Percentiles rank a stretch among this genome's conserved stretches.
Conservation (phyloP, 495 filamentous ascomycete species). For the Glonium stellatum region DNA sequence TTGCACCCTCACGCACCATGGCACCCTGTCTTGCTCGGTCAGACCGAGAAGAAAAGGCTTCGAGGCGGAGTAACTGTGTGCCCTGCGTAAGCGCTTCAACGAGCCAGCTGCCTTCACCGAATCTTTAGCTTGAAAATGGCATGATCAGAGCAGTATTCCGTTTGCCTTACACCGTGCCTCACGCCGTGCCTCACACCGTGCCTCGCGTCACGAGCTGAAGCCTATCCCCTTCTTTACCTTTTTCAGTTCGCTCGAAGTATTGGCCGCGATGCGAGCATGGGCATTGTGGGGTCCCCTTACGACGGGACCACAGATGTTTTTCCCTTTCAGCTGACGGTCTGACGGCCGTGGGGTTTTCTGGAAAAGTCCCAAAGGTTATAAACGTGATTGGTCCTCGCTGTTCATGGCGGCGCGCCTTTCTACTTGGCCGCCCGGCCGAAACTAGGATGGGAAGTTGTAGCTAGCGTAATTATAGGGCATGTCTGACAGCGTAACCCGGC, state of each 20-base stretch:
- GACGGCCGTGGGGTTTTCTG: not conserved
- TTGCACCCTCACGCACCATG: no score
- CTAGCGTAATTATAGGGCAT: not conserved
- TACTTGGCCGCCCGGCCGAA: not conserved
- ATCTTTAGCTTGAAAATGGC: not conserved
- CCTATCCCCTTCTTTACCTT: not conserved
- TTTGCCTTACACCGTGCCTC: not conserved
- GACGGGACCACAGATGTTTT: not conserved
- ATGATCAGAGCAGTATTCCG: not conserved
- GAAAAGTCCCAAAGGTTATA: not conserved
- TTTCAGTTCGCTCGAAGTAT: not conserved
- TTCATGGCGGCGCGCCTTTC: not conserved
- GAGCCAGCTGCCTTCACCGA: not conserved
- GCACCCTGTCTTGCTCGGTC: not conserved
- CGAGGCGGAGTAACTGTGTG: not conserved
- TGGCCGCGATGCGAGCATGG: not conserved
- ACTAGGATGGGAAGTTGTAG: not conserved
- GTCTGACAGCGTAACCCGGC: not conserved
- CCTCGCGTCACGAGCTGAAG: not conserved
- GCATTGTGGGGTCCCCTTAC: not conserved
- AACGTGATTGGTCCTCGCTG: not conserved
- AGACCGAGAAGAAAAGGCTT: no score
- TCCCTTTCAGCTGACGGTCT: not conserved
- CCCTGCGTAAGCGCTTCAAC: conserved; percentile 9
- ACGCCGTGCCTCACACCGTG: not conserved